Base-by-base conservation (phyloP, 176 grass and related monocot genomes). In the Paspalum vaginatum region DNA sequence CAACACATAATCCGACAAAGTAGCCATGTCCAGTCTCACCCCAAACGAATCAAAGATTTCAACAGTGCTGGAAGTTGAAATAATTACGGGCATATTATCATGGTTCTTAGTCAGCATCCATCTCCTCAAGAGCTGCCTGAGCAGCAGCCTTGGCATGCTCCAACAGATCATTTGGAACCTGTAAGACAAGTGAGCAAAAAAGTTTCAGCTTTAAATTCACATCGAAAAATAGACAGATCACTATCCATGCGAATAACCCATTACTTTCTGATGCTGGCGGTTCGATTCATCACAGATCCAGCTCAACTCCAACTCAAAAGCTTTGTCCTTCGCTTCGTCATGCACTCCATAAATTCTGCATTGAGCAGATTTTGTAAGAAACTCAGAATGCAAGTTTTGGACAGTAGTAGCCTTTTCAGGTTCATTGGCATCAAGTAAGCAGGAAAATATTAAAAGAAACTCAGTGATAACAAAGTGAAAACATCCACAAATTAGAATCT, bases 271-370 rank as follows among this genome's bases (percentile, higher is more conserved):
- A 84, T 97, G 91, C 49, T 86, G 89, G 26, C 85, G 72, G 18
- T 94, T 97, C 15, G 91, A 97, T 81, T 97, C 93, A 43, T 97
- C 88, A 78, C 91, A 93, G 39, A 97, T 70, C 91, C 94, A 97
- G 76, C 94, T 97, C 89, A 94, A 72, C 76, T 94, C 94, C 82
- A 91, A 71, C 60, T 92, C 91, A 69, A 91, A 94, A 77, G 89
- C 89, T 88, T 97, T 97, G 76, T 97, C 89, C 72, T 91, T 97
- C 6, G 89, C 91, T 70, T 94, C 94, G 38, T 97, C 94, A 86
- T 97, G 94, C 16, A 94, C 91, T 57, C 87, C 94, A 84, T 91
- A 88, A 77, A 97, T 97, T 88, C 91, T 94, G 79, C 54, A 83
- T 79, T 27, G 15, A 24, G 18, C 2, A 43, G 5, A 78, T 55